Evolutionary conservation across 2,329 filamentous ascomycete genomes (phyloP), one percentile per base, ranked within the genome.

Genomic region (Epichloe gansuensis): DNA sequence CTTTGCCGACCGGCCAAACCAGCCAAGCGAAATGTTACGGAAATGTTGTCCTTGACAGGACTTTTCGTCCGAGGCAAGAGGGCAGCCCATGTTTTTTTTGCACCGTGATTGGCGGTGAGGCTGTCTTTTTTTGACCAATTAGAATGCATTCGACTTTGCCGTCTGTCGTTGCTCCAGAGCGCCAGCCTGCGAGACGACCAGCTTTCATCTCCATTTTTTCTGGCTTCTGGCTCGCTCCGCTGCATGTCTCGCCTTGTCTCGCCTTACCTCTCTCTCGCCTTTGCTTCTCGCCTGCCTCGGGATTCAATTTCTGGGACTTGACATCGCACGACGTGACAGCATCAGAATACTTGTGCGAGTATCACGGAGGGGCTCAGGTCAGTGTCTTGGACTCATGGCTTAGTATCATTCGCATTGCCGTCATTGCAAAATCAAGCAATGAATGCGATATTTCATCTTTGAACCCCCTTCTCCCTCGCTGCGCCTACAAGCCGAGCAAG

Each of bases 171-270:
- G 35, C n/a, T 34, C 21, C 23, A 12, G 23, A 21, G 12, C 31
- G 47, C 41, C 41, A 11, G 17, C 39, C 39, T 41, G 39, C 39
- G 39, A 41, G 39, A 41, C 15, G 39, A 41, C 15, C n/a, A 31
- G 31, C 31, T 31, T 23, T 23, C 23, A 23, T 23, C 23, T 23
- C 38, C 38, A 44, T 21, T 49, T 21, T 21, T 52, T 46, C 31
- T 31, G 42, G 47, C 53, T 40, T 27, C 47, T 53, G 51, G 25
- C 27, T 25, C 53, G 50, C 21, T 17, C 43, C 36, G 50, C 35
- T 54, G 54, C 48, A 53, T 54, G 54, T 54, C 50, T 57, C 36
- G 46, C 38, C 50, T 43, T 51, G 31, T 47, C 21, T 44, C 50
- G 49, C 51, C 44, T 44, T 40, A 43, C 48, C 35, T 51, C 45